A percentile compares a stretch with the other conserved stretches of the same genome.
These are phyloP conservation scores for Pythium brachiatum DNA, from an alignment of 352 stramenopile genomes.

Conservation along the genomic window DNA sequence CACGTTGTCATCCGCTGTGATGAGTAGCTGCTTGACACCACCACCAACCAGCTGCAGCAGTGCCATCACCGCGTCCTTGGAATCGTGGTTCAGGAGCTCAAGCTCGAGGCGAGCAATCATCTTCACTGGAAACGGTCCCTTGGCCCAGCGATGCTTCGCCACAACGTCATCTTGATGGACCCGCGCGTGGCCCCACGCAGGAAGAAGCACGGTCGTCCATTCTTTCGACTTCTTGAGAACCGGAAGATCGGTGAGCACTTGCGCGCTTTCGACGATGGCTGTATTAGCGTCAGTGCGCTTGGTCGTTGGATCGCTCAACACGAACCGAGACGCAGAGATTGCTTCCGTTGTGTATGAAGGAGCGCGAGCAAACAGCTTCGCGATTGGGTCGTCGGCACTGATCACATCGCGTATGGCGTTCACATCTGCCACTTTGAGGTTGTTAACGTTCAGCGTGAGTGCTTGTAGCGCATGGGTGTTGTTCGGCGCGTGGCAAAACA, in stretches of 20 bases:
- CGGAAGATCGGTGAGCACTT: background rate
- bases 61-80: background rate
- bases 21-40: background rate
- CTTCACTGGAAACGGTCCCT: background rate
- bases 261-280: background rate
- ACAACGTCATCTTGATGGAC: background rate
- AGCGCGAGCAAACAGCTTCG: background rate
- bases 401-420: background rate
- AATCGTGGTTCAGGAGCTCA: background rate
- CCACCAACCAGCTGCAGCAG: background rate
- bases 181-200: background rate
- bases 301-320: background rate
- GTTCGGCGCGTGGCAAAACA: background rate
- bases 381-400: background rate
- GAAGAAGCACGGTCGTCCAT: background rate
- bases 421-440: background rate
- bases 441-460: background rate
- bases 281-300: background rate
- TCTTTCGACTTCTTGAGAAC: background rate
- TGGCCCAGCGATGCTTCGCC: background rate
- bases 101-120: background rate
- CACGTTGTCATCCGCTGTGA: background rate
- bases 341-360: background rate
- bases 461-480: background rate
- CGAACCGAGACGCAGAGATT: background rate